A percentile compares a stretch with the other conserved stretches of the same genome.
Evolutionary conservation across 2,329 filamentous ascomycete genomes (phyloP).

Genomic region (Exophiala sp.): DNA sequence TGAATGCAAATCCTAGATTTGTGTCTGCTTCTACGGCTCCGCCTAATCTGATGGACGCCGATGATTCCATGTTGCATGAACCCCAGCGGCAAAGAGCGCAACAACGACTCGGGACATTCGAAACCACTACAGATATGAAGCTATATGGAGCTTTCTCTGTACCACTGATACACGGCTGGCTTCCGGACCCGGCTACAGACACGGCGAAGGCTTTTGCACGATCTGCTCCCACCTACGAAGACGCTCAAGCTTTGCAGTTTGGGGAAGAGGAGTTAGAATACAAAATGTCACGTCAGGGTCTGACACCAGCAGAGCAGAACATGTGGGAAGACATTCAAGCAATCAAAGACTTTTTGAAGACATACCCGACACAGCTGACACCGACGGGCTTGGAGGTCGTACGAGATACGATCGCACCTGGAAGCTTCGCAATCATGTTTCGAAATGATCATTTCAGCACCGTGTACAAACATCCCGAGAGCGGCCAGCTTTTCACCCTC

Average conservation of each 20-base stretch:
- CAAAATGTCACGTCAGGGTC: slow-evolving; percentile 63
- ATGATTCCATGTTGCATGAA: slow-evolving; percentile 23
- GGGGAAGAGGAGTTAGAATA: slow-evolving; percentile 82
- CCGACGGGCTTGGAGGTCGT: slow-evolving; percentile 74
- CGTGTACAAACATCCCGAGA: slow-evolving; percentile 80
- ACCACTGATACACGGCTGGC: slow-evolving; percentile 89
- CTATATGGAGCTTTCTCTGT: slow-evolving; percentile 87
- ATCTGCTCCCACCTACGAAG: slow-evolving; percentile 81
- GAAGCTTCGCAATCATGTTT: slow-evolving; percentile 85
- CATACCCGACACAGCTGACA: slow-evolving; percentile 83
- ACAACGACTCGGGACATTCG: slow-evolving; percentile 67
- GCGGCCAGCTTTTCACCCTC: slow-evolving; percentile 70
- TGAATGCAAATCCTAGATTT: slow-evolving; percentile 96
- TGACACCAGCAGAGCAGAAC: slow-evolving; percentile 71
- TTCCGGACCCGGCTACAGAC: slow-evolving; percentile 63
- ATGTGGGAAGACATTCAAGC: slow-evolving; percentile 77
- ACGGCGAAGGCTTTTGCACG: slow-evolving; percentile 65
- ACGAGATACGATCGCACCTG: slow-evolving; percentile 65
- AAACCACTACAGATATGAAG: slow-evolving; percentile 82
- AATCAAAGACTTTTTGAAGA: slow-evolving; percentile 76
- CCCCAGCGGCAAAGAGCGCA: slow-evolving; percentile 13
- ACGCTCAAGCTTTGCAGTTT: slow-evolving; percentile 84
- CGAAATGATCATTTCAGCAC: slow-evolving; percentile 97
- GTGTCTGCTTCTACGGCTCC: slow-evolving; percentile 56
- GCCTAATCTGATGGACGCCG: slow-evolving; percentile 36